Evolutionary conservation across 2,329 filamentous ascomycete species (phyloP).

Genomic region (Colletotrichum paranaense): DNA sequence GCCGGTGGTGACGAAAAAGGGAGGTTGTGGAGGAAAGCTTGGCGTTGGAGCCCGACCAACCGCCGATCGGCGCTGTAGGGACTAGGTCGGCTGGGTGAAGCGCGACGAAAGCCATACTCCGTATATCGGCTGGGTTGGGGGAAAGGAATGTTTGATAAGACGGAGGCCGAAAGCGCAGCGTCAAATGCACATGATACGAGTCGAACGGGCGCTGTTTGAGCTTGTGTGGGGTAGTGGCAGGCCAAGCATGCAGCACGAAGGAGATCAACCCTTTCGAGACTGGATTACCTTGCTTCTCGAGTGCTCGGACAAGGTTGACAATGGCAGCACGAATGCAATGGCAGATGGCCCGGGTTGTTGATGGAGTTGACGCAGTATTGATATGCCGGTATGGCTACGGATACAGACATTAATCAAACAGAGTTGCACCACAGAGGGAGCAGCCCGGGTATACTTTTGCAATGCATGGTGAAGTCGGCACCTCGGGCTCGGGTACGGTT

Average conservation of each 20-base stretch:
- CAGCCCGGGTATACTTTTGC: neutral
- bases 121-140: conserved; percentile 34
- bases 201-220: conserved; percentile 18
- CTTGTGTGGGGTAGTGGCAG: conserved; percentile 19
- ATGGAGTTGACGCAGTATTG: conserved; percentile 10
- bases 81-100: conserved; percentile 5
- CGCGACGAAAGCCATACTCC: neutral
- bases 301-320: neutral
- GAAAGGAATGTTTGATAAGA: conserved; percentile 23
- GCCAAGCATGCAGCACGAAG: neutral
- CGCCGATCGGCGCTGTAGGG: conserved; percentile 25
- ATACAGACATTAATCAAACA: conserved; percentile 9
- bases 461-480: conserved; percentile 15
- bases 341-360: neutral
- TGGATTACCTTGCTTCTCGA: neutral
- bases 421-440: conserved; percentile 21
- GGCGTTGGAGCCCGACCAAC: conserved; percentile 22
- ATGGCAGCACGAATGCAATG: neutral
- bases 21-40: conserved; percentile 20
- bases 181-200: conserved; percentile 21
- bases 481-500: neutral
- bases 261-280: neutral
- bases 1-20: conserved; percentile 23
- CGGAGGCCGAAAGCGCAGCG: conserved; percentile 30
- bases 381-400: conserved; percentile 18